phyloP scores from a whole-genome alignment of 257 asterid species.

The Lavandula angustifolia region DNA sequence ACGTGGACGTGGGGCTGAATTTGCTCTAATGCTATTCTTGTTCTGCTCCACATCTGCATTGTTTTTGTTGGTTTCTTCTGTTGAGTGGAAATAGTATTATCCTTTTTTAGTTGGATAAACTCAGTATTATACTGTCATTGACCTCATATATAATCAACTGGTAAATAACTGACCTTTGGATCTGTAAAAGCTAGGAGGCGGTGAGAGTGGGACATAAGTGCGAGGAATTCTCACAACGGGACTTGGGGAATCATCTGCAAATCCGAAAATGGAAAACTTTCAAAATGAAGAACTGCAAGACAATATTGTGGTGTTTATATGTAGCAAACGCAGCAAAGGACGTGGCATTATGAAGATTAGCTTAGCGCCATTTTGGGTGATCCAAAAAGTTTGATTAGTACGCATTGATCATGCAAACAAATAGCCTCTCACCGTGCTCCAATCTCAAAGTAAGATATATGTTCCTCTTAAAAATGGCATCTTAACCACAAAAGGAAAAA shows the following conservation, averaged over 20 bases:
- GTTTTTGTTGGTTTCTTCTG: slow-evolving; percentile 45
- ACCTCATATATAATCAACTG: background rate
- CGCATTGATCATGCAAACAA: background rate
- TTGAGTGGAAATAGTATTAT: slow-evolving; percentile 17
- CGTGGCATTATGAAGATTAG: background rate
- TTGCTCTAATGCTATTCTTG: slow-evolving; percentile 46
- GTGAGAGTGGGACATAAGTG: slow-evolving; percentile 49
- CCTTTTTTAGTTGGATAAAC: background rate
- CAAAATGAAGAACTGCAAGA: background rate
- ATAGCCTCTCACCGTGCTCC: slow-evolving; percentile 14
- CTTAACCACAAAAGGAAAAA: background rate
- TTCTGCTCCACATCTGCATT: slow-evolving; percentile 42
- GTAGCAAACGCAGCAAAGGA: background rate
- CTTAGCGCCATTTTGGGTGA: slow-evolving; percentile 1
- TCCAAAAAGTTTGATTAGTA: background rate
- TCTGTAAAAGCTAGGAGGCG: slow-evolving; percentile 41
- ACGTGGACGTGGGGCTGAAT: slow-evolving; percentile 80
- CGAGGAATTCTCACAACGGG: slow-evolving; percentile 70
- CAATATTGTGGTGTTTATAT: background rate
- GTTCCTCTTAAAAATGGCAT: background rate
- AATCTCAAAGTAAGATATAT: background rate
- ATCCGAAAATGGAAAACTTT: slow-evolving; percentile 10
- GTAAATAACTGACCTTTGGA: slow-evolving; percentile 47
- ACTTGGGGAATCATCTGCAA: slow-evolving; percentile 64
- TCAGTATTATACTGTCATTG: background rate